These are phyloP conservation scores for Cornus florida DNA, from an alignment of 148 eudicot genomes.

Conservation along the genomic window DNA sequence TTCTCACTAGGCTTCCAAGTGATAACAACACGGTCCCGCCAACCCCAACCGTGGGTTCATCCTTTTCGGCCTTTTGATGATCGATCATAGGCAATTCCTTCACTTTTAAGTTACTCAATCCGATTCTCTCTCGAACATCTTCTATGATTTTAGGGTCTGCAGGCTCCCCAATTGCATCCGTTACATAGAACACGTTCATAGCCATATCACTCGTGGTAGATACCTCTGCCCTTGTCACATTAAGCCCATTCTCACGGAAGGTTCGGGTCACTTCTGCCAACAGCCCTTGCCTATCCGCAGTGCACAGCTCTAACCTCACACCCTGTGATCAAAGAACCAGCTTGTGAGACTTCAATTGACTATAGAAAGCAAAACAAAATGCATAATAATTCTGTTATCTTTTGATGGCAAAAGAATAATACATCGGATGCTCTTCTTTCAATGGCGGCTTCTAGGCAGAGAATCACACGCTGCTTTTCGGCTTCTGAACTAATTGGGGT, in stretches of 20 bases:
- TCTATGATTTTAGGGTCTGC: conserved; percentile 62
- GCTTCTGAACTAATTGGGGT: conserved; percentile 87
- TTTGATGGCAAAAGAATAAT: conserved; percentile 8
- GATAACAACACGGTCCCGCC: conserved; percentile 83
- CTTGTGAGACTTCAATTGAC: neutral
- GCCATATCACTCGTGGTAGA: conserved; percentile 62
- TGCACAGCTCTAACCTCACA: conserved; percentile 69
- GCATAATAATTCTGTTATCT: neutral
- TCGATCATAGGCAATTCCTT: conserved; percentile 69
- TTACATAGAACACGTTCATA: conserved; percentile 64
- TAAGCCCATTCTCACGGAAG: conserved; percentile 83
- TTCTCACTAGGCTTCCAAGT: conserved; percentile 77
- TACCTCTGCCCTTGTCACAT: conserved; percentile 84
- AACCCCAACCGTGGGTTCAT: conserved; percentile 38
- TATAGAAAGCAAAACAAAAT: no score
- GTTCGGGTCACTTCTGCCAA: conserved; percentile 81
- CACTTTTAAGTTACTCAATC: conserved; percentile 50
- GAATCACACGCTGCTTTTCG: conserved; percentile 80
- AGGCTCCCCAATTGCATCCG: conserved; percentile 64
- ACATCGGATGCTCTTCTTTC: conserved; percentile 85
- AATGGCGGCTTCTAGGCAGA: conserved; percentile 75
- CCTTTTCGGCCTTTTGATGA: conserved; percentile 41
- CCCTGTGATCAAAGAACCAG: conserved; percentile 46
- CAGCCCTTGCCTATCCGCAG: conserved; percentile 55
- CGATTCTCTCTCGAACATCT: conserved; percentile 58